Evolutionary conservation across 2,329 filamentous ascomycete species (phyloP).

Genomic region (Colletotrichum sp.): DNA sequence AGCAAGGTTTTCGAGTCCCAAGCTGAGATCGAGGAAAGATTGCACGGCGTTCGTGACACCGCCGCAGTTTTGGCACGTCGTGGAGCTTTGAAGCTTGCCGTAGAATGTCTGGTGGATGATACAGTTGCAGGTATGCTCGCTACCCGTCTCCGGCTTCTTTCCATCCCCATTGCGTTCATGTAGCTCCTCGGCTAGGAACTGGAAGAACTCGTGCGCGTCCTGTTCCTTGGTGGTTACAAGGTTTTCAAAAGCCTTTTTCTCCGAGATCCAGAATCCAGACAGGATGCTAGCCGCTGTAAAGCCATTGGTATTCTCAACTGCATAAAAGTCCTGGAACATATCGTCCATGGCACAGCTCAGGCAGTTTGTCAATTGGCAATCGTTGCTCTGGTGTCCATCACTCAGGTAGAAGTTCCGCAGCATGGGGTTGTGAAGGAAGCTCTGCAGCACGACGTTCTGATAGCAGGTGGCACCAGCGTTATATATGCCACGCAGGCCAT

Average conservation of each 20-base stretch:
- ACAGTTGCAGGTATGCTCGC: constrained; percentile 77
- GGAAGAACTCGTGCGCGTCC: constrained; percentile 96
- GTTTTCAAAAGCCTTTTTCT: constrained; percentile 73
- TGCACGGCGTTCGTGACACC: constrained; percentile 84
- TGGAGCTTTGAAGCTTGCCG: constrained; percentile 87
- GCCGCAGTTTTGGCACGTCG: constrained; percentile 87
- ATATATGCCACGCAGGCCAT: constrained; percentile 89
- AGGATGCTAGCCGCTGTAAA: constrained; percentile 91
- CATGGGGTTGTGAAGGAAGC: constrained; percentile 90
- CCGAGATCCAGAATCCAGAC: constrained; percentile 87
- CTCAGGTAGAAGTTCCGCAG: constrained; percentile 91
- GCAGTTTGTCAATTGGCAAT: constrained; percentile 70
- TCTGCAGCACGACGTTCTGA: constrained; percentile 94
- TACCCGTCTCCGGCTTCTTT: constrained; percentile 63
- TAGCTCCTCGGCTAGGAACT: constrained; percentile 90
- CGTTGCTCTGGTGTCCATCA: constrained; percentile 82
- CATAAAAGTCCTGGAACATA: constrained; percentile 76
- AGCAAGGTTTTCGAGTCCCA: constrained; percentile 79
- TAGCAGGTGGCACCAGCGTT: constrained; percentile 99
- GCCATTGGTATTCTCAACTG: constrained; percentile 80
- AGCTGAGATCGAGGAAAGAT: constrained; percentile 87
- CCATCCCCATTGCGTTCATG: constrained; percentile 81
- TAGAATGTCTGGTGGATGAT: constrained; percentile 96
- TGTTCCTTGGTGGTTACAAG: constrained; percentile 93
- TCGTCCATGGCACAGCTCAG: constrained; percentile 75